These are phyloP conservation scores for Russula griseocarnosa DNA, from an alignment of 768 basidiomycete species.

Conservation along the genomic window DNA sequence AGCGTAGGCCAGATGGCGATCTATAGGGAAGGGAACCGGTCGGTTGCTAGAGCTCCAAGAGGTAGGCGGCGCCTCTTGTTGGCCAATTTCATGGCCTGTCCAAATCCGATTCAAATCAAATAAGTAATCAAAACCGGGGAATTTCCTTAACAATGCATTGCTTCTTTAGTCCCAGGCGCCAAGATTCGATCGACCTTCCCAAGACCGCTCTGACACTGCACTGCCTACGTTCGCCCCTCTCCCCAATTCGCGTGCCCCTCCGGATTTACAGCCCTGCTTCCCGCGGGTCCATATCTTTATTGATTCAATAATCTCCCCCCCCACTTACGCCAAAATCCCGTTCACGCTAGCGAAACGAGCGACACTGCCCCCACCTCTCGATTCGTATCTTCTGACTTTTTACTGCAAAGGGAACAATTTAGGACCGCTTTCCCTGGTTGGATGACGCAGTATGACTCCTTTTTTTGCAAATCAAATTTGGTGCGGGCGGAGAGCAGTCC, in stretches of 20 bases:
- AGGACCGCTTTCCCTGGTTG: slow-evolving; percentile 2
- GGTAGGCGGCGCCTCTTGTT: not conserved
- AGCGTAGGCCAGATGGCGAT: not conserved
- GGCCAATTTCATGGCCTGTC: not conserved
- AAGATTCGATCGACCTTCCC: no score
- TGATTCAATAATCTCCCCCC: not conserved
- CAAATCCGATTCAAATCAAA: not conserved
- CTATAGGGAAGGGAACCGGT: not conserved
- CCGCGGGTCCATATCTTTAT: not conserved
- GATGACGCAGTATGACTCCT: slow-evolving; percentile 21
- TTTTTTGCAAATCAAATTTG: slow-evolving; percentile 2
- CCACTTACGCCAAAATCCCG: not conserved
- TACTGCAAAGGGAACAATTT: not conserved
- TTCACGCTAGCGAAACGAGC: not conserved
- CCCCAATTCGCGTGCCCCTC: not conserved
- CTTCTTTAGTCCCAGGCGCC: no score
- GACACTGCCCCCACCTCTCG: not conserved
- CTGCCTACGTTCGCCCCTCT: not conserved
- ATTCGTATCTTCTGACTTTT: not conserved
- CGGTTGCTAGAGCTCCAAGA: slow-evolving; percentile 10
- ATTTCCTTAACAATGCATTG: no score
- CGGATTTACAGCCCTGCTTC: not conserved
- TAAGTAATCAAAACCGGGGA: not conserved
- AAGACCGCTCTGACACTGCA: not conserved
- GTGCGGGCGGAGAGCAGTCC: not conserved